These are phyloP conservation scores for Salvia rosmarinus DNA, from an alignment of 257 asterid genomes.

Conservation along the genomic window DNA sequence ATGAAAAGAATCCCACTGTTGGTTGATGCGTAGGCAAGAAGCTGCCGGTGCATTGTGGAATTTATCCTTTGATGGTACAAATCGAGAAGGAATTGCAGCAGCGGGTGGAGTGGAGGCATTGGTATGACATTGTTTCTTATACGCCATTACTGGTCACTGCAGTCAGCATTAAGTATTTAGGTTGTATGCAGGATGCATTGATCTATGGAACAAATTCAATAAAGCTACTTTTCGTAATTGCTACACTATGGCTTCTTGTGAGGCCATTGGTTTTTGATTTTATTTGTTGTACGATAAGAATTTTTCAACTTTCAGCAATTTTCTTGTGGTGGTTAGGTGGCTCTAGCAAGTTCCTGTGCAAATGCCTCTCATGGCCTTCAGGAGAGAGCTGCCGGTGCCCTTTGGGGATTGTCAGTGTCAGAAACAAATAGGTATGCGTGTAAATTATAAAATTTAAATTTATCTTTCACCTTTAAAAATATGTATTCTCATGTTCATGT, in stretches of 20 bases:
- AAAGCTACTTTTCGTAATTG: not conserved
- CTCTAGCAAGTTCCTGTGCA: constrained; percentile 49
- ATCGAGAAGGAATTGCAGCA: constrained; percentile 88
- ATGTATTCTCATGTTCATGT: constrained; percentile 17
- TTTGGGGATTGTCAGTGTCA: constrained; percentile 74
- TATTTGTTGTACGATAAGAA: not conserved
- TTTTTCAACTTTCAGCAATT: constrained; percentile 26
- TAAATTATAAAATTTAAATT: not conserved
- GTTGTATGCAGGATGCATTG: not conserved
- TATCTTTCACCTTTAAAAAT: constrained; percentile 10
- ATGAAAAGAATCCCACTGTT: constrained; percentile 1
- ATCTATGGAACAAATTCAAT: not conserved
- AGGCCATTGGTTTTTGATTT: not conserved
- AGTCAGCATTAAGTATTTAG: not conserved
- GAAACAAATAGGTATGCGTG: constrained; percentile 77
- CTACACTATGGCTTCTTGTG: not conserved
- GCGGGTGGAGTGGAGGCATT: constrained; percentile 91
- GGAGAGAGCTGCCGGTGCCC: constrained; percentile 85
- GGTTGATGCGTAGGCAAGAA: constrained; percentile 76
- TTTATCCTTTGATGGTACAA: constrained; percentile 81
- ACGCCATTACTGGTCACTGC: not conserved
- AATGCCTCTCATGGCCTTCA: constrained; percentile 63
- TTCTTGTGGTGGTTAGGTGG: constrained; percentile 40
- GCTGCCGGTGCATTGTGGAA: constrained; percentile 97
- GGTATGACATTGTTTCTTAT: constrained; percentile 48